These are phyloP conservation scores for Nicotiana noctiflora DNA, from an alignment of 257 asterid genomes.

Conservation along the genomic window DNA sequence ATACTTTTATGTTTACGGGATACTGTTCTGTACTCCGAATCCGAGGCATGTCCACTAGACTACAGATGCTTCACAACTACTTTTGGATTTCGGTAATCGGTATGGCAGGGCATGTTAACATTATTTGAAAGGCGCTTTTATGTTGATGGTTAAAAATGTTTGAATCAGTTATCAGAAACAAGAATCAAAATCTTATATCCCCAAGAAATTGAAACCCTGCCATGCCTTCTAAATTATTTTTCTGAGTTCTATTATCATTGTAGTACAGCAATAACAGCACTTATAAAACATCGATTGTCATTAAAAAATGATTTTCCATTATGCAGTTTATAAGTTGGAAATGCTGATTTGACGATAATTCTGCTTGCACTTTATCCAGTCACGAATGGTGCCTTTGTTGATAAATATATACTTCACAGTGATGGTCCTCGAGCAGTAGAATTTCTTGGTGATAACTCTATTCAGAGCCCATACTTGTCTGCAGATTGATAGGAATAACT, in stretches of 20 bases:
- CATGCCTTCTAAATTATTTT: neutral
- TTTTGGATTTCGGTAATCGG: neutral
- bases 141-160: neutral
- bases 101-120: neutral
- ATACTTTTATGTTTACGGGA: neutral
- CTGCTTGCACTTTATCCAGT: neutral
- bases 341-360: neutral
- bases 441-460: conserved; percentile 6
- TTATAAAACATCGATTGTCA: neutral
- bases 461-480: too few relatives aligned
- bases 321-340: neutral
- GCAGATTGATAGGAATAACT: too few relatives aligned
- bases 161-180: neutral
- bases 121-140: neutral
- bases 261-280: neutral
- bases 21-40: neutral
- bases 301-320: neutral
- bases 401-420: conserved; percentile 44
- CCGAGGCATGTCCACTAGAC: neutral
- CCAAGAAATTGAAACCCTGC: neutral
- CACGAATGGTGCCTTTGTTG: neutral
- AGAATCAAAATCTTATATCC: neutral
- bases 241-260: neutral
- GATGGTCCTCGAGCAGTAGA: conserved; percentile 72
- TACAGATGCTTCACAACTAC: neutral